Evolutionary conservation across 805 yeast genomes (phyloP), one percentile per base, ranked within the genome.

Genomic region (Suhomyces kilbournensis): DNA sequence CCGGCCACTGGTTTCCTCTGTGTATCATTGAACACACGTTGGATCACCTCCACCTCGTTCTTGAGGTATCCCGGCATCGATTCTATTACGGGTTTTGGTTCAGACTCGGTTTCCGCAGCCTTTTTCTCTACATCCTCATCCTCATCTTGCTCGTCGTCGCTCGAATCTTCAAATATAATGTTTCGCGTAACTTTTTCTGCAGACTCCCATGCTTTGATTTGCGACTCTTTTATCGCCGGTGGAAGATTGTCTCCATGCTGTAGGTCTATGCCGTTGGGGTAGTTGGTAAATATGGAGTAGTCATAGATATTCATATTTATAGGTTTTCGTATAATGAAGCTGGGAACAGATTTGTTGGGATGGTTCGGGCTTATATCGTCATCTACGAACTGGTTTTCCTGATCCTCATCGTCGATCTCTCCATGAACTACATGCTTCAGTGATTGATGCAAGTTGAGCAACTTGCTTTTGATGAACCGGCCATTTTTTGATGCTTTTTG

Each of bases 161-260:
- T 60, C 14, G 62, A 62, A 46, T 61, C 60, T 45, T 70, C 74
- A 52, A 74, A 74, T 2, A 75, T 72, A 32, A 74, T 54, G 49
- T 67, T 72, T 23, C 62, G 58, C 51, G 70, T 66, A 43, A 71
- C 66, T 54, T 70, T 68, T 53, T 75, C 78, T 1, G 77, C 78
- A 25, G 72, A 66, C 54, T 75, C 78, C 79, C 79, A 75, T 17
- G 78, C 78, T 48, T 67, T 66, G 10, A 74, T 62, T 56, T 74
- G 78, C n/a, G 76, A 70, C 42, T 70, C 71, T 58, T 70, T 74
- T 8, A 73, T 59, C 14, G 67, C 63, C 1, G 75, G 76, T 20
- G 71, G 70, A n/a, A 62, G 47, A 32, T 59, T 56, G 25, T 54
- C 58, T 2, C 55, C 57, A 35, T 58, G 63, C 15, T 55, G 58